phyloP scores from a whole-genome alignment of 2,329 filamentous ascomycete genomes.

The Nothophoma quercina region DNA sequence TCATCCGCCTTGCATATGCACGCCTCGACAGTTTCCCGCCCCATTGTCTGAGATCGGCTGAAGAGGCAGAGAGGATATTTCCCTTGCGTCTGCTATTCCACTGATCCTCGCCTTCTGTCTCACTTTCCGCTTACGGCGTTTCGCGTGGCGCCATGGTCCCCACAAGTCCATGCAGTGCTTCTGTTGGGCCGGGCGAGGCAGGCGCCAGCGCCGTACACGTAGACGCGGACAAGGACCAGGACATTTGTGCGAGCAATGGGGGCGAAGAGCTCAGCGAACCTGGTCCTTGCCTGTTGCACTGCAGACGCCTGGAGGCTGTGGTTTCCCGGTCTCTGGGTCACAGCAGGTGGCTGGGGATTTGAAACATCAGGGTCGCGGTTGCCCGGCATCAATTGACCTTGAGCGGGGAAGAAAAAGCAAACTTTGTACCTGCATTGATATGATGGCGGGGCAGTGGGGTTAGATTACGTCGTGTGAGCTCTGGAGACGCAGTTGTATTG shows the following conservation, averaged over 20 bases:
- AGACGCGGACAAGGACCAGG: neutral
- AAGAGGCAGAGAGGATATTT: neutral
- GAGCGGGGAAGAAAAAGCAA: neutral
- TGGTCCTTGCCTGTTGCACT: neutral
- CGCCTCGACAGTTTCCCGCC: neutral
- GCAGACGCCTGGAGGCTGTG: neutral
- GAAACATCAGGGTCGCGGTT: constrained; percentile 1
- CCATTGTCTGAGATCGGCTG: constrained; percentile 3
- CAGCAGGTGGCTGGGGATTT: constrained; percentile 6
- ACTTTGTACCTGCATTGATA: constrained; percentile 3
- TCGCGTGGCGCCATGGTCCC: constrained; percentile 3
- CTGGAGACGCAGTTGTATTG: no score
- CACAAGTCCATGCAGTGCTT: constrained; percentile 2
- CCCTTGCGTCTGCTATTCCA: constrained; percentile 8
- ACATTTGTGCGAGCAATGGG: neutral
- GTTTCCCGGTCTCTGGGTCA: constrained; percentile 12
- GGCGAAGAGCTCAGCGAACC: neutral
- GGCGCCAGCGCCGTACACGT: neutral
- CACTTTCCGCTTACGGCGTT: neutral
- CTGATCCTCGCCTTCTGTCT: neutral
- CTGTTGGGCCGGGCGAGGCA: constrained; percentile 4
- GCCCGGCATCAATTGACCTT: no score
- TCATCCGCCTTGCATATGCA: constrained; percentile 13
- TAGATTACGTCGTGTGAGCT: no score
- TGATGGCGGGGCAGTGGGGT: neutral